These are phyloP conservation scores for Scytalidium sp. DNA, from an alignment of 2,329 filamentous ascomycete species.

Conservation along the genomic window DNA sequence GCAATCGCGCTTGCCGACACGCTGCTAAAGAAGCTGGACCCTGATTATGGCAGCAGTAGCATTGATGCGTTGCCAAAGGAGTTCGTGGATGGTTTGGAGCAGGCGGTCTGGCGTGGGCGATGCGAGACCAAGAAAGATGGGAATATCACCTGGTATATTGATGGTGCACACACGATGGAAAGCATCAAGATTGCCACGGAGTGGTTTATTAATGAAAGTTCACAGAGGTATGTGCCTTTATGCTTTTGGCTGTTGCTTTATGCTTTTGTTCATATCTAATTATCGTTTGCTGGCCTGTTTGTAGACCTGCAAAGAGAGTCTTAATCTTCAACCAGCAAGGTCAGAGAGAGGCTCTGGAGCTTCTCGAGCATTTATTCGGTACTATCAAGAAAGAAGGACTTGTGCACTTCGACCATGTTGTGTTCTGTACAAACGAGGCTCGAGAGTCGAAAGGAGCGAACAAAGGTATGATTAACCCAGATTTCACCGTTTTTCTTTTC, in stretches of 20 bases:
- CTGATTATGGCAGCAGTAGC: conserved; percentile 20
- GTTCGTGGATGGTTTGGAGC: conserved; percentile 71
- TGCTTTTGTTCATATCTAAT: no score
- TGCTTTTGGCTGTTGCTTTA: no score
- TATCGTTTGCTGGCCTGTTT: no score
- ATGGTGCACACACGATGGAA: conserved; percentile 90
- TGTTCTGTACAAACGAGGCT: conserved; percentile 79
- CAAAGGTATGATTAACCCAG: conserved; percentile 26
- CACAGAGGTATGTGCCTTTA: conserved; percentile 22
- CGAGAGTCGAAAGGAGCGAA: conserved; percentile 54
- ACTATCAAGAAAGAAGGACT: conserved; percentile 44
- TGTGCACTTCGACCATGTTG: conserved; percentile 63
- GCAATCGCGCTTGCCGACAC: conserved; percentile 50
- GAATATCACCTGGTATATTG: conserved; percentile 77
- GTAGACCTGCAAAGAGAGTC: conserved; percentile 38
- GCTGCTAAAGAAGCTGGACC: conserved; percentile 41
- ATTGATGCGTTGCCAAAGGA: conserved; percentile 49
- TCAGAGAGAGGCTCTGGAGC: conserved; percentile 40
- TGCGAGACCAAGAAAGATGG: conserved; percentile 62
- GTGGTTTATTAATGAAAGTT: conserved; percentile 68
- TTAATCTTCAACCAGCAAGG: conserved; percentile 89
- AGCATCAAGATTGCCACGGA: conserved; percentile 77
- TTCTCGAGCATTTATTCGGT: conserved; percentile 45
- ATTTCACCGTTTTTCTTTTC: background rate
- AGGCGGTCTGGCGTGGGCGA: conserved; percentile 74